These are phyloP conservation scores for Phaeolepiota aurea DNA, from an alignment of 768 basidiomycete species.

Conservation along the genomic window DNA sequence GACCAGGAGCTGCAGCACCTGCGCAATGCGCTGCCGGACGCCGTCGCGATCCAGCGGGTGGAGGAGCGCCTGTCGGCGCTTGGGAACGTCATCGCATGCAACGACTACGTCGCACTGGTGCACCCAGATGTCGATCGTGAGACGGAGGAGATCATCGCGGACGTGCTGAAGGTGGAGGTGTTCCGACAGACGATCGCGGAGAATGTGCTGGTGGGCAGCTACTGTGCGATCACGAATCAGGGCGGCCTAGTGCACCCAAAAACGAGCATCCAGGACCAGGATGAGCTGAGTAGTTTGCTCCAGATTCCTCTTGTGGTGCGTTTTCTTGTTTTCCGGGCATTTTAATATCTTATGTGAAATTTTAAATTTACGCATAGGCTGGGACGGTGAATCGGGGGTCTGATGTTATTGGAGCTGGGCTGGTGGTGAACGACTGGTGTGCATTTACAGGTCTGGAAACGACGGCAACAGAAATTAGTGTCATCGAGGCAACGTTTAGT, in stretches of 20 bases:
- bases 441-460: conserved; percentile 99
- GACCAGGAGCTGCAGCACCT: conserved; percentile 98
- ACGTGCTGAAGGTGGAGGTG: conserved; percentile 97
- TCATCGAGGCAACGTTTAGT: conserved; percentile 98
- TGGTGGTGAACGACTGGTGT: conserved; percentile 99
- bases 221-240: conserved; percentile 93
- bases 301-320: conserved; percentile 92
- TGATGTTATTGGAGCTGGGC: conserved; percentile 93
- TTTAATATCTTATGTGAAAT: conserved; percentile 2
- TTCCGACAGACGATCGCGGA: conserved; percentile 96
- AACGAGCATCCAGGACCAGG: conserved; percentile 95
- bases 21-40: conserved; percentile 87
- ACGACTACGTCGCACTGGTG: conserved; percentile 97
- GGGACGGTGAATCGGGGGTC: conserved; percentile 98
- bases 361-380: conserved; percentile 48
- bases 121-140: conserved; percentile 98
- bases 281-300: conserved; percentile 88
- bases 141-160: conserved; percentile 99
- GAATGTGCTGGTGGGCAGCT: conserved; percentile 94
- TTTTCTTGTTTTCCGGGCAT: background rate
- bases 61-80: conserved; percentile 96
- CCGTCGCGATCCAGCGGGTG: conserved; percentile 91
- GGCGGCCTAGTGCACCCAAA: conserved; percentile 97
- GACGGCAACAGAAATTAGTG: conserved; percentile 98
- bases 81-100: conserved; percentile 97